Conservation (phyloP, 2,329 filamentous ascomycete species). For the Knufia petricola region DNA sequence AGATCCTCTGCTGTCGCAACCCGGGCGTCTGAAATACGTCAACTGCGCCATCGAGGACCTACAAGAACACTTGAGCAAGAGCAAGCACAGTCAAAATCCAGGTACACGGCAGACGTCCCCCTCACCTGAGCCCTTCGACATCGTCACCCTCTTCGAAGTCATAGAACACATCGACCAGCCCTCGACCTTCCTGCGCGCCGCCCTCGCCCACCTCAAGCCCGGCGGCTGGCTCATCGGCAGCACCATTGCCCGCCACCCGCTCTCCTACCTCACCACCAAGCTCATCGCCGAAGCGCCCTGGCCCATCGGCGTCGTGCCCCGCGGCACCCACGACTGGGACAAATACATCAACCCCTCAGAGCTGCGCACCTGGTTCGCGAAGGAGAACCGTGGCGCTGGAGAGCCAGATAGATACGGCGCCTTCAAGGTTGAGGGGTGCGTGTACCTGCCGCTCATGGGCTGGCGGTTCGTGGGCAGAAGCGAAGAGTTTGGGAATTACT, state of each 20-base stretch:
- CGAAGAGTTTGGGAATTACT: conserved; percentile 89
- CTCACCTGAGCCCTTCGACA: too few species aligned
- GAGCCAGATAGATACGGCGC: conserved; percentile 29
- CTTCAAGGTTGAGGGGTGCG: conserved; percentile 65
- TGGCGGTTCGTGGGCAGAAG: conserved; percentile 77
- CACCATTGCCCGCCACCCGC: conserved; percentile 84
- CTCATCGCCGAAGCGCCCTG: conserved; percentile 70
- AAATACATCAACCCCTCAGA: conserved; percentile 91
- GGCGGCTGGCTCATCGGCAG: conserved; percentile 89
- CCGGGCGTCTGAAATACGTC: conserved; percentile 57
- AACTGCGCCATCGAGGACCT: conserved; percentile 70
- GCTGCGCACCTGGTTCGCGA: conserved; percentile 38
- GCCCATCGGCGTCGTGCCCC: conserved; percentile 64
- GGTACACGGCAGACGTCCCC: too few species aligned
- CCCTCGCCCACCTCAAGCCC: conserved; percentile 68
- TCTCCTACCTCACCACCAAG: conserved; percentile 86
- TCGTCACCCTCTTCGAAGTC: conserved; percentile 87
- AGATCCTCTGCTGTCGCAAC: conserved; percentile 56
- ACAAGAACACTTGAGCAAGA: conserved; percentile 18
- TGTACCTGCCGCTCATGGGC: conserved; percentile 82
- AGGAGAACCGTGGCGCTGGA: conserved; percentile 31
- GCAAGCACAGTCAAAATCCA: too few species aligned
- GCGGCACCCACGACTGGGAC: conserved; percentile 88
- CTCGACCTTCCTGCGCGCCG: conserved; percentile 60
- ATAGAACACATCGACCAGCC: conserved; percentile 82